Conservation (phyloP, 2,329 filamentous ascomycete species). For the Hypoxylon sp. region DNA sequence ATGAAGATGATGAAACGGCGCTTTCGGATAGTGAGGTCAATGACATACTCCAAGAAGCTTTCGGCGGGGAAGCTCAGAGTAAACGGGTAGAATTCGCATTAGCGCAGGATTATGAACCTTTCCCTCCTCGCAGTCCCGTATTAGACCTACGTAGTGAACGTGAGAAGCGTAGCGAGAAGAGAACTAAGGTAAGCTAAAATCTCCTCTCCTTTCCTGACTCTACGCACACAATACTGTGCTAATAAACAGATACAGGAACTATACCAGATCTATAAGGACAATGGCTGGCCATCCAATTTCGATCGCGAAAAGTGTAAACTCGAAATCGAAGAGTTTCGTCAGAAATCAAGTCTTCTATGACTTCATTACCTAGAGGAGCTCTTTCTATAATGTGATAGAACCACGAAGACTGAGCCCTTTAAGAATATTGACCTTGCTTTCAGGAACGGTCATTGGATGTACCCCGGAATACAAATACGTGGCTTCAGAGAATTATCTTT, state of each 20-base stretch:
- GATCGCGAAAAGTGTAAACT: conserved; percentile 7
- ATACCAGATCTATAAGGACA: conserved; percentile 4
- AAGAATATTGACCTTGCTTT: no score
- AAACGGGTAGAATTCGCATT: not conserved
- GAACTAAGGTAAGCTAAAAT: not conserved
- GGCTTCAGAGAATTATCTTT: no score
- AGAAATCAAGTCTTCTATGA: conserved; percentile 29
- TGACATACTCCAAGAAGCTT: conserved; percentile 1
- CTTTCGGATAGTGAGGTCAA: not conserved
- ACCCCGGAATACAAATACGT: no score
- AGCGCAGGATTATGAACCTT: not conserved
- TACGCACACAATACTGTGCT: not conserved
- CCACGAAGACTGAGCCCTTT: no score
- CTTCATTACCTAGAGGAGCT: not conserved
- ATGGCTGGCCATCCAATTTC: conserved; percentile 2
- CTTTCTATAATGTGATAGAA: no score
- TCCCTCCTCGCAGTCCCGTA: not conserved
- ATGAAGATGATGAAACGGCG: not conserved
- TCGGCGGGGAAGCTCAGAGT: not conserved
- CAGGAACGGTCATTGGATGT: no score
- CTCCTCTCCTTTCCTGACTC: not conserved
- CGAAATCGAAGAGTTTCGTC: conserved; percentile 5
- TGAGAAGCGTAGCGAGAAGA: not conserved
- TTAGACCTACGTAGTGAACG: not conserved
- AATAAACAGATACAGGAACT: not conserved